Conservation (phyloP, 1,139 yeast genomes). For the Groenewaldozyma auringiensis region DNA sequence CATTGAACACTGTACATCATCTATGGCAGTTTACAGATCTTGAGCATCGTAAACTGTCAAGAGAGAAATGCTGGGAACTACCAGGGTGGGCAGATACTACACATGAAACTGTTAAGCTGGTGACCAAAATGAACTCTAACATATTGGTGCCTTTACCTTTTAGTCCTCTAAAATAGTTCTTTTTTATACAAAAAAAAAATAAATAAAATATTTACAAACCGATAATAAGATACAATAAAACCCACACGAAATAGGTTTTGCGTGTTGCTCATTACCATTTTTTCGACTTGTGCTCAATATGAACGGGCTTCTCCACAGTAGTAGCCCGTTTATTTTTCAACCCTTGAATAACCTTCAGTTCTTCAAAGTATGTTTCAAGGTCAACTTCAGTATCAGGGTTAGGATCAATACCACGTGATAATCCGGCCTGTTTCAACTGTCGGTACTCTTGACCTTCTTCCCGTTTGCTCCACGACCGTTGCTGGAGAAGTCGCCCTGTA, state of each 20-base stretch:
- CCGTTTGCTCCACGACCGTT: conserved; percentile 6
- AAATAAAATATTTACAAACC: too few relatives aligned
- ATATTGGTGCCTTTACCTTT: conserved; percentile 36
- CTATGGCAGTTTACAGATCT: conserved; percentile 40
- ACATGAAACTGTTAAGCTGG: conserved; percentile 37
- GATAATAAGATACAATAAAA: too few relatives aligned
- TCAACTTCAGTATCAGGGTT: conserved; percentile 10
- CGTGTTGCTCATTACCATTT: conserved; percentile 1
- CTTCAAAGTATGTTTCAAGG: conserved; percentile 18
- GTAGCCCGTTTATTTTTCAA: conserved; percentile 1
- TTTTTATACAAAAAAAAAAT: not conserved
- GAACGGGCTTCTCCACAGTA: not conserved
- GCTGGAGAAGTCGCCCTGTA: not conserved
- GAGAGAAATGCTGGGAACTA: conserved; percentile 39
- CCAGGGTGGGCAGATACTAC: conserved; percentile 41
- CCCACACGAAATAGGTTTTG: not conserved
- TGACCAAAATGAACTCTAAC: conserved; percentile 34
- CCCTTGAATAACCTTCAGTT: conserved; percentile 13
- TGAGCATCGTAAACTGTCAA: conserved; percentile 35
- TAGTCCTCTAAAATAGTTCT: conserved; percentile 30
- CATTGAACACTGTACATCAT: conserved; percentile 36
- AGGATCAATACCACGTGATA: conserved; percentile 13
- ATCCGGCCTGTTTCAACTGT: not conserved
- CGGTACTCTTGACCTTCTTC: conserved; percentile 3
- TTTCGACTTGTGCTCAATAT: not conserved